Conservation (phyloP, 2,329 filamentous ascomycete species). For the Emmonsiellopsis sp. region DNA sequence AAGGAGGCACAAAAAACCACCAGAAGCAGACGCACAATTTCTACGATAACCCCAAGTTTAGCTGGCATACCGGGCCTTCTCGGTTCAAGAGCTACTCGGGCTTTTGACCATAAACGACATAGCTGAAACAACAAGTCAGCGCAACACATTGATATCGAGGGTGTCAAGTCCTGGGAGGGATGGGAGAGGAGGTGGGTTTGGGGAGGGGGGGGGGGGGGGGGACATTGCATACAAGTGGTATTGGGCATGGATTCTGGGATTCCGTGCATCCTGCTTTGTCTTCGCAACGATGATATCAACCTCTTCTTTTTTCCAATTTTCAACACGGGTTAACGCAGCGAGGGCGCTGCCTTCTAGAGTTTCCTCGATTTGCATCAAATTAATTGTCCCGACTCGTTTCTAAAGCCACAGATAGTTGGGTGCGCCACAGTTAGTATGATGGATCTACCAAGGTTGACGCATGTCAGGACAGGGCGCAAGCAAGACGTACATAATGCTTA, state of each 20-base stretch:
- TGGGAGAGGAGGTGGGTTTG: not conserved
- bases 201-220: not conserved
- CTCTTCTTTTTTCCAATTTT: conserved; percentile 4
- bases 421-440: not conserved
- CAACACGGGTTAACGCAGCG: conserved; percentile 3
- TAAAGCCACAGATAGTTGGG: not conserved
- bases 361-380: conserved; percentile 1
- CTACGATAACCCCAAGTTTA: too few relatives aligned
- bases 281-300: conserved; percentile 2
- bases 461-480: conserved; percentile 6
- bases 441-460: not conserved
- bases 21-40: too few relatives aligned
- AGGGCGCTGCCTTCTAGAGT: conserved; percentile 1
- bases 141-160: not conserved
- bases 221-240: conserved; percentile 4
- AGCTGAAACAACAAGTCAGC: not conserved
- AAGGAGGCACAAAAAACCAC: too few relatives aligned
- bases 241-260: conserved; percentile 1
- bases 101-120: conserved; percentile 5
- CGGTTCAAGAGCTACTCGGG: not conserved
- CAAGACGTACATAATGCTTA: conserved; percentile 10
- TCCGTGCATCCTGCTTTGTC: not conserved
- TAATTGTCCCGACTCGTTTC: conserved; percentile 1
- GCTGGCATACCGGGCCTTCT: too few relatives aligned
- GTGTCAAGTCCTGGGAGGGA: not conserved